Evolutionary conservation across 176 grass and related monocot species (phyloP).

Genomic region (Bolboschoenus planiculmis): DNA sequence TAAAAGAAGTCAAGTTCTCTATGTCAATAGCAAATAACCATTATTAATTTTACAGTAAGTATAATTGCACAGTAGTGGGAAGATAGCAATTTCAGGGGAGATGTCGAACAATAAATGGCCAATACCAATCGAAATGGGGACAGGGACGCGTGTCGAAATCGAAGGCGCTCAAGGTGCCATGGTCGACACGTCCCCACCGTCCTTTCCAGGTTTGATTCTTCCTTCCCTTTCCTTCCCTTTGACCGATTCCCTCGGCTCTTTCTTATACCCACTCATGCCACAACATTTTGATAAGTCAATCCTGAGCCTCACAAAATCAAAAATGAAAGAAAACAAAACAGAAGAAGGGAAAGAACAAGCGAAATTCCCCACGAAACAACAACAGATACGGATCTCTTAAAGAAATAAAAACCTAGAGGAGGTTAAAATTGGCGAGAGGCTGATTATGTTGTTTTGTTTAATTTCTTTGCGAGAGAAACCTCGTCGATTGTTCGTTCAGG

Average conservation of each 20-base stretch:
- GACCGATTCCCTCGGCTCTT: not conserved
- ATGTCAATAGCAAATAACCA: no score
- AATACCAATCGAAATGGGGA: no score
- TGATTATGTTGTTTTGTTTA: not conserved
- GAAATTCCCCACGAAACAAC: not conserved
- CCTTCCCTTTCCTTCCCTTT: not conserved
- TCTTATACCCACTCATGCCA: not conserved
- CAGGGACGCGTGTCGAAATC: not conserved
- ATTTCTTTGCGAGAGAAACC: not conserved
- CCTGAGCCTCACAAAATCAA: not conserved
- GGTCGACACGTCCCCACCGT: not conserved
- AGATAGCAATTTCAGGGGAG: not conserved
- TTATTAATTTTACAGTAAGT: no score
- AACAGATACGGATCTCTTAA: not conserved
- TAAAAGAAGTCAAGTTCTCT: no score
- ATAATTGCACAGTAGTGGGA: not conserved
- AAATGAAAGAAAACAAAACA: not conserved
- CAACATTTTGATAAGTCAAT: no score
- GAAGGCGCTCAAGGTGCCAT: not conserved
- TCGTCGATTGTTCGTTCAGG: not conserved
- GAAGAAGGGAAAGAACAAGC: not conserved
- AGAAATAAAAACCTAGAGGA: not conserved
- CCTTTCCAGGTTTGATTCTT: not conserved
- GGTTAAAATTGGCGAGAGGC: not conserved
- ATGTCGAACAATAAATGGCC: not conserved